Percentiles rank a stretch among this genome's conserved stretches.
Conservation (phyloP, 2,329 filamentous ascomycete species). For the Fusarium poae region DNA sequence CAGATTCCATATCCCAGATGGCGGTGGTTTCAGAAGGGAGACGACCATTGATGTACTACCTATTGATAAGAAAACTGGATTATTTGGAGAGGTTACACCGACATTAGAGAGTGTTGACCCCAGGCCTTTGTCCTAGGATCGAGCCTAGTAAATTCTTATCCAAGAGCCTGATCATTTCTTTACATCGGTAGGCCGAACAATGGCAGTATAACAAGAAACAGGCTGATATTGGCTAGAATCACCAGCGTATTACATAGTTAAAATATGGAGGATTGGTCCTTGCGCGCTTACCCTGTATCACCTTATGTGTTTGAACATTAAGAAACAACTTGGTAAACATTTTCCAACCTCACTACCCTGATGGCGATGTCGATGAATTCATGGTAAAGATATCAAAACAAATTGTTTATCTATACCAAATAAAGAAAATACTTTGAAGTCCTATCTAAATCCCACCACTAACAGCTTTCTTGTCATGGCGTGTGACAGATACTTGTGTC, state of each 20-base stretch:
- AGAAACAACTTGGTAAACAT: no score
- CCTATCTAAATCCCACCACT: accelerated
- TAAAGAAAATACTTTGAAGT: neutral
- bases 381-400: no score
- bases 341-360: no score
- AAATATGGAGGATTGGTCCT: no score
- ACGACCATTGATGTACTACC: slow-evolving; percentile 58
- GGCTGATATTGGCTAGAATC: no score
- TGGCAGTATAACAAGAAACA: no score
- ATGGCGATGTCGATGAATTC: no score
- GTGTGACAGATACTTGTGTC: slow-evolving; percentile 7
- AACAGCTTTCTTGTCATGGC: neutral
- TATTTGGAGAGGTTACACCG: slow-evolving; percentile 55
- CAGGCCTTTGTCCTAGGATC: neutral
- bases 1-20: slow-evolving; percentile 60
- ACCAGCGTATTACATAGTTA: no score
- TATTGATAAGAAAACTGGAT: slow-evolving; percentile 55
- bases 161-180: accelerated
- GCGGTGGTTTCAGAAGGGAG: slow-evolving; percentile 60
- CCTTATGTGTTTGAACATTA: no score
- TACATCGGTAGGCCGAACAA: no score
- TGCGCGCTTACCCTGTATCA: no score
- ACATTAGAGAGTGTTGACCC: slow-evolving; percentile 40
- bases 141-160: neutral
- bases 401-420: no score